Percentiles rank a stretch among this genome's conserved stretches.
Conservation (phyloP, 2,329 filamentous ascomycete genomes). For the Pseudogymnoascus sp. region DNA sequence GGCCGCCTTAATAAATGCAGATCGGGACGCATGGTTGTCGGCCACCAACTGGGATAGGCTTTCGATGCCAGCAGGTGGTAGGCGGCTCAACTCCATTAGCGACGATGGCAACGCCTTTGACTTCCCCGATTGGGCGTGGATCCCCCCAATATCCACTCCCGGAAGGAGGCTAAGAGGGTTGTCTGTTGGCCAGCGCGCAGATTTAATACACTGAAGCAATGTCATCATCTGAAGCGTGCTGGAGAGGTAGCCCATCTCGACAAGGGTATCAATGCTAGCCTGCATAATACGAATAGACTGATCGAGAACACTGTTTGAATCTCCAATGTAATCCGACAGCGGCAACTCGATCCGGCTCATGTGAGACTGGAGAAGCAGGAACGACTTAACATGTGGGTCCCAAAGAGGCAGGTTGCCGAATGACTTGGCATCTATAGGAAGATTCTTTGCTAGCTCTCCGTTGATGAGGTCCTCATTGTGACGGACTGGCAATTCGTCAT, state of each 20-base stretch:
- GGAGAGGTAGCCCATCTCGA: conserved; percentile 75
- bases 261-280: conserved; percentile 85
- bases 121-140: background rate
- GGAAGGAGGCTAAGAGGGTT: conserved; percentile 72
- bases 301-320: conserved; percentile 82
- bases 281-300: conserved; percentile 96
- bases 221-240: conserved; percentile 75
- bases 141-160: conserved; percentile 47
- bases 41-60: conserved; percentile 39
- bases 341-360: conserved; percentile 89
- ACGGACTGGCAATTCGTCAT: conserved; percentile 92
- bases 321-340: conserved; percentile 94
- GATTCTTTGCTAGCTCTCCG: conserved; percentile 71
- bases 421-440: conserved; percentile 49
- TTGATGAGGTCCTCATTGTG: conserved; percentile 99
- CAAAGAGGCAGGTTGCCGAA: conserved; percentile 78
- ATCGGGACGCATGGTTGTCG: conserved; percentile 13
- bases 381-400: conserved; percentile 97
- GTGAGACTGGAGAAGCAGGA: conserved; percentile 86
- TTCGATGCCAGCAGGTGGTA: conserved; percentile 22
- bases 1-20: conserved; percentile 47
- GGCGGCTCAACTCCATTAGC: conserved; percentile 17
- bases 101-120: background rate
- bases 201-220: conserved; percentile 87
- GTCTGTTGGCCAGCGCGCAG: conserved; percentile 82